These are phyloP conservation scores for Knoxia roxburghii DNA, from an alignment of 257 asterid genomes.

Conservation along the genomic window DNA sequence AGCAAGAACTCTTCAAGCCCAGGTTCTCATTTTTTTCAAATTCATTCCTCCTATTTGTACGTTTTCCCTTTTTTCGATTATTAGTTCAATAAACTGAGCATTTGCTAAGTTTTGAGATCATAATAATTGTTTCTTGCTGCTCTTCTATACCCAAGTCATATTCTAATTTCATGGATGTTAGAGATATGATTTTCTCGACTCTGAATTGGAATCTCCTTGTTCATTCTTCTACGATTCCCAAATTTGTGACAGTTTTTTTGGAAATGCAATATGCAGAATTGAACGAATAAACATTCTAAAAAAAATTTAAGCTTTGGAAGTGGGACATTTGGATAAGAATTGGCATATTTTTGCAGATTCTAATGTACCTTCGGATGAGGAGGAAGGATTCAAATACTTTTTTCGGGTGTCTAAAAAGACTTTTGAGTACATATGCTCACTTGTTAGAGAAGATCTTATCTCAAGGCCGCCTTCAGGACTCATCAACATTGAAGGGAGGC, in stretches of 20 bases:
- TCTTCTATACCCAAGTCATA: no score
- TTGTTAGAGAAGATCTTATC: slow-evolving; percentile 87
- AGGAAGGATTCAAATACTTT: slow-evolving; percentile 74
- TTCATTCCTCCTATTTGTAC: background rate
- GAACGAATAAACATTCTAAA: background rate
- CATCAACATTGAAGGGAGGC: slow-evolving; percentile 95
- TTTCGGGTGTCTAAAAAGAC: slow-evolving; percentile 77
- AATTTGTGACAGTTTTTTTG: slow-evolving; percentile 5
- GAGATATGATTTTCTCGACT: no score
- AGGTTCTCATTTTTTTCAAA: slow-evolving; percentile 32
- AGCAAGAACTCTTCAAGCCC: slow-evolving; percentile 51
- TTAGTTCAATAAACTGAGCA: background rate
- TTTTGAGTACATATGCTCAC: slow-evolving; percentile 79
- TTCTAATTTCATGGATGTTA: no score
- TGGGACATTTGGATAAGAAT: background rate
- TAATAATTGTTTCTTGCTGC: background rate
- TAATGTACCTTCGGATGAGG: slow-evolving; percentile 53
- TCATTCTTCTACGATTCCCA: background rate
- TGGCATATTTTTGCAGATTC: slow-evolving; percentile 32
- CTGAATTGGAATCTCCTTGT: background rate
- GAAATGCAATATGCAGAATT: background rate
- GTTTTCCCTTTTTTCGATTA: background rate
- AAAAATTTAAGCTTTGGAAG: background rate
- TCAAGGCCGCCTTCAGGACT: slow-evolving; percentile 98
- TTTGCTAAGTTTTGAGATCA: background rate